Conservation (phyloP, 176 grass and related monocot genomes). For the Musa schizocarpa region DNA sequence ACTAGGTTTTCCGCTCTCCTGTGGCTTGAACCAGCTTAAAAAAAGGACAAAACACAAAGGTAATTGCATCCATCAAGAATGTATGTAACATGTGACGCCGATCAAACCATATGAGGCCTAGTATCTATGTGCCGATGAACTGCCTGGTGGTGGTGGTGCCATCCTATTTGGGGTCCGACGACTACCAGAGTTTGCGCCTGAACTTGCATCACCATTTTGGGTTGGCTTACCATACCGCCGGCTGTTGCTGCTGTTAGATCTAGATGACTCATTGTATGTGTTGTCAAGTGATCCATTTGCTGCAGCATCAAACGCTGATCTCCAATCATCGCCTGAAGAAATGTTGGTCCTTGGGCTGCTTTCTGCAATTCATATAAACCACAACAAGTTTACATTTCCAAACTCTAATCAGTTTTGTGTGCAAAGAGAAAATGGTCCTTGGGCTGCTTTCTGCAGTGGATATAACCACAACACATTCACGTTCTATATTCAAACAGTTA, state of each 20-base stretch:
- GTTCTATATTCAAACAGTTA: too few relatives aligned
- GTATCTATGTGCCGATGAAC: constrained; percentile 30
- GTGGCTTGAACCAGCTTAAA: not conserved
- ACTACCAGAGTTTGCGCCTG: constrained; percentile 55
- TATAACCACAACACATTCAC: not conserved
- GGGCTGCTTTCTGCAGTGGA: not conserved
- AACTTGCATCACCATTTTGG: constrained; percentile 62
- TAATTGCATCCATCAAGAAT: not conserved
- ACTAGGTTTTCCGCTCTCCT: too few relatives aligned
- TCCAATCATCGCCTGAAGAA: constrained; percentile 78
- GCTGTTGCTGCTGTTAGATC: constrained; percentile 53
- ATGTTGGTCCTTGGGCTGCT: constrained; percentile 46
- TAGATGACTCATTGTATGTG: constrained; percentile 31
- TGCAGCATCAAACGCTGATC: constrained; percentile 64
- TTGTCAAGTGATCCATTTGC: constrained; percentile 36
- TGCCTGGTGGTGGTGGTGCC: constrained; percentile 51
- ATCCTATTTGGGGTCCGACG: constrained; percentile 71
- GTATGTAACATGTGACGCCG: not conserved
- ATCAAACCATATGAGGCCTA: constrained; percentile 10
- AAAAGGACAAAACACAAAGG: not conserved
- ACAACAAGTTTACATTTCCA: not conserved
- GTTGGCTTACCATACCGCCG: constrained; percentile 19
- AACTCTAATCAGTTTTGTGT: not conserved
- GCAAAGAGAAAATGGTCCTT: not conserved
- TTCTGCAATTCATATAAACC: constrained; percentile 31